These are phyloP conservation scores for Trichophyton rubrum DNA, from an alignment of 2,329 filamentous ascomycete species.

Conservation along the genomic window DNA sequence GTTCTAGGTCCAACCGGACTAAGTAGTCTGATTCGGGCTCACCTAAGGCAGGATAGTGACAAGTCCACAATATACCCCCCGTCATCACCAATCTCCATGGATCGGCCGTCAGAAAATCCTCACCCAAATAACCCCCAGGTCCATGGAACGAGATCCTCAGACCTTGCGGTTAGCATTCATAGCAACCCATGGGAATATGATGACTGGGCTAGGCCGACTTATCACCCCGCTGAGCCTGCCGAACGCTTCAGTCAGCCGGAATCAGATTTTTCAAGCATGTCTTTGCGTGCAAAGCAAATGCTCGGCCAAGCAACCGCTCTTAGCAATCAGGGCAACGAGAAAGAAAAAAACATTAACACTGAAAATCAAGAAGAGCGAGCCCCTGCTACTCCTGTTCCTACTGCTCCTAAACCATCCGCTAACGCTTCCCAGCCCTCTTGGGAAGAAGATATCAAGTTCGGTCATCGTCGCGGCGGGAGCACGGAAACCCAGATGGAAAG, in stretches of 20 bases:
- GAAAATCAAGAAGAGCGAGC: background rate
- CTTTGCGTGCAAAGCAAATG: constrained; percentile 27
- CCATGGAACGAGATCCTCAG: constrained; percentile 25
- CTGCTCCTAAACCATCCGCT: constrained; percentile 2
- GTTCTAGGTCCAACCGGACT: constrained; percentile 63
- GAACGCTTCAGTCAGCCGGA: background rate
- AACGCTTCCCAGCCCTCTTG: constrained; percentile 24
- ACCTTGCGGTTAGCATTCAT: constrained; percentile 38
- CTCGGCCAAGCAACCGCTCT: constrained; percentile 27
- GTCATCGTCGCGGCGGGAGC: constrained; percentile 34
- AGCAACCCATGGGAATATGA: constrained; percentile 46
- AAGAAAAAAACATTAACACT: background rate
- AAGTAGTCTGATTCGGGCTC: constrained; percentile 70
- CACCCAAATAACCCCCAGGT: constrained; percentile 18
- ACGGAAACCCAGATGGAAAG: constrained; percentile 39
- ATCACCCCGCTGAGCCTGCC: constrained; percentile 5
- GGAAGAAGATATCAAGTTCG: constrained; percentile 37
- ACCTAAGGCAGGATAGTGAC: constrained; percentile 69
- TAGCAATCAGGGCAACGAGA: constrained; percentile 16
- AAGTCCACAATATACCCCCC: constrained; percentile 64
- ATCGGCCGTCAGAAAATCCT: constrained; percentile 21
- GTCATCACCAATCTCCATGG: constrained; percentile 26
- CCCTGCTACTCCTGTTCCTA: background rate
- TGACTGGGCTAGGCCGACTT: constrained; percentile 30
- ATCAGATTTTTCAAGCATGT: constrained; percentile 19